Evolutionary conservation across 2,329 filamentous ascomycete genomes (phyloP), one percentile per base, ranked within the genome.

Genomic region (Colletotrichum eleusines): DNA sequence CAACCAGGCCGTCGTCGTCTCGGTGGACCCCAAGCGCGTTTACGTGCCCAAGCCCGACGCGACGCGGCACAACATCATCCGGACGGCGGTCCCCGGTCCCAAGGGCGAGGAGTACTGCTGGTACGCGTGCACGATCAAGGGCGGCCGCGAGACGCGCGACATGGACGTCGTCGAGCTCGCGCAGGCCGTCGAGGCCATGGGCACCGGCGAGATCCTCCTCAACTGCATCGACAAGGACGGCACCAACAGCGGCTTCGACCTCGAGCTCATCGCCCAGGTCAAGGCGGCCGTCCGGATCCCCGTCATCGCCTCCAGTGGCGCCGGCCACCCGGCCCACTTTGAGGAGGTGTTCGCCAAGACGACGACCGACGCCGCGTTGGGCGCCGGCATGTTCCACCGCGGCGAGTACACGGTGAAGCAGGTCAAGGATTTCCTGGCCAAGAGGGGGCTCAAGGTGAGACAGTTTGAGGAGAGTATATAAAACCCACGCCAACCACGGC

Each of bases 161-260:
- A 86, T 98, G 74, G 95, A 98, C 79, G 96, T 98, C 20, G 89
- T 95, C 18, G 93, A 98, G 83, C 88, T 99, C 12, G 90, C 92
- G 12, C 90, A 89, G 75, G 96, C 96, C 16, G 95, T 98, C 44
- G 94, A 99, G 83, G 94, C 94, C 67, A 97, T 99, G 94, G 96
- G 96, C 63, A 89, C 93, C 1, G 96, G 96, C 67, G 96, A 99
- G 85, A 93, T 99, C 69, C 84, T 99, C 62, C 89, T 99, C 67
- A 99, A 99, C 83, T 98, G 95, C 84, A 99, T 99, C 77, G 96
- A 99, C 84, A 94, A 92, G 79, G 96, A 99, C 80, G 96, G 96
- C 64, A 96, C 93, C 67, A 98, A 97, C 83, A 92, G 89, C 75
- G 96, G 96, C 1, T 99, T 98, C 79, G 96, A 99, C 81, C 86